phyloP scores from a whole-genome alignment of 768 basidiomycete genomes.

The Amanita inopinata region DNA sequence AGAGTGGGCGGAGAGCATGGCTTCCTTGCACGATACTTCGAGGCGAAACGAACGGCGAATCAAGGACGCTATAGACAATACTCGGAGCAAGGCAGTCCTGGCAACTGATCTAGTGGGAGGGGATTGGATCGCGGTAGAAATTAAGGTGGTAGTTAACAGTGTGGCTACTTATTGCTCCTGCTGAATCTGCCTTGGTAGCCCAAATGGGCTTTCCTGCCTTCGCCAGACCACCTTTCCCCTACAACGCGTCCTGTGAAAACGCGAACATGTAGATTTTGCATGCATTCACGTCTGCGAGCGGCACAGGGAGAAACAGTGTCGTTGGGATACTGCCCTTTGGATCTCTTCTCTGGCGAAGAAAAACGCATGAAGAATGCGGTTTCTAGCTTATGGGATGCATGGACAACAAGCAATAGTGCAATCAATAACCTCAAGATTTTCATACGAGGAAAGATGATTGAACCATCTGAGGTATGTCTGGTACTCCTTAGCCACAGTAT shows the following conservation, averaged over 20 bases:
- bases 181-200: conserved; percentile 41
- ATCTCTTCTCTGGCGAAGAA: conserved; percentile 71
- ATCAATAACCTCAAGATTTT: conserved; percentile 84
- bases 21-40: conserved; percentile 29
- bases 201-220: conserved; percentile 94
- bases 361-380: conserved; percentile 57
- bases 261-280: conserved; percentile 79
- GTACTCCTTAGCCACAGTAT: background rate
- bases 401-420: conserved; percentile 53
- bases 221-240: conserved; percentile 45
- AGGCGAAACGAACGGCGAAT: conserved; percentile 49
- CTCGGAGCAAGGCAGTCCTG: conserved; percentile 48
- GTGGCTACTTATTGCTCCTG: background rate
- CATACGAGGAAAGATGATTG: conserved; percentile 48
- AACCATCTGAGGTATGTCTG: conserved; percentile 44
- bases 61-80: conserved; percentile 51
- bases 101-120: conserved; percentile 75
- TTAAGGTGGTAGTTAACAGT: conserved; percentile 55
- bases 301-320: conserved; percentile 27
- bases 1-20: conserved; percentile 54
- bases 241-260: conserved; percentile 51
- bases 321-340: conserved; percentile 75
- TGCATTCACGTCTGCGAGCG: conserved; percentile 61
- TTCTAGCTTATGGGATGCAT: conserved; percentile 59
- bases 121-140: conserved; percentile 66